Evolutionary conservation across 2,329 filamentous ascomycete genomes (phyloP).

Genomic region (Westerdykella ornata): DNA sequence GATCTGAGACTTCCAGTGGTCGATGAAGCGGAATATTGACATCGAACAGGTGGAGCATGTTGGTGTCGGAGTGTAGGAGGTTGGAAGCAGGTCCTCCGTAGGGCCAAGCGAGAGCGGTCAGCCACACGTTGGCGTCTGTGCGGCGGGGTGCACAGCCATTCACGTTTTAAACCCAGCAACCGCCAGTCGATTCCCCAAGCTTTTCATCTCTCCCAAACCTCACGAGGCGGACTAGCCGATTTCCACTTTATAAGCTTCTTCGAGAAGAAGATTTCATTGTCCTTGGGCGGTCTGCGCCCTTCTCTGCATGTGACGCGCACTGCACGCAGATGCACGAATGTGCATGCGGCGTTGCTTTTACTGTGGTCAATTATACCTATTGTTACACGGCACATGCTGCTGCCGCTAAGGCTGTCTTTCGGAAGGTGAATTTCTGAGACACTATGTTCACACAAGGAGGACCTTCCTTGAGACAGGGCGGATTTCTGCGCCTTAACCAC

Average conservation of each 20-base stretch:
- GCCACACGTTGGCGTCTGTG: slow-evolving; percentile 12
- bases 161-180: slow-evolving; percentile 20
- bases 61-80: slow-evolving; percentile 8
- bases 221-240: slow-evolving; percentile 24
- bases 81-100: slow-evolving; percentile 13
- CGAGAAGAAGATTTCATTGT: neutral
- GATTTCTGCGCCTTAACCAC: neutral
- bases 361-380: neutral
- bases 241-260: neutral
- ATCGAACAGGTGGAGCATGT: slow-evolving; percentile 8
- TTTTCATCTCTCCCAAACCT: slow-evolving; percentile 11
- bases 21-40: neutral
- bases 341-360: neutral
- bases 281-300: neutral
- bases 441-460: neutral
- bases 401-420: neutral
- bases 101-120: slow-evolving; percentile 8
- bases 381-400: neutral
- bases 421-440: neutral
- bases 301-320: neutral
- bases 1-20: neutral
- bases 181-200: slow-evolving; percentile 19
- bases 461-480: neutral
- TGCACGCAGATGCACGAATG: neutral
- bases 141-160: slow-evolving; percentile 1